phyloP scores from a whole-genome alignment of 2,329 filamentous ascomycete genomes.

The Diplocarpon mali region DNA sequence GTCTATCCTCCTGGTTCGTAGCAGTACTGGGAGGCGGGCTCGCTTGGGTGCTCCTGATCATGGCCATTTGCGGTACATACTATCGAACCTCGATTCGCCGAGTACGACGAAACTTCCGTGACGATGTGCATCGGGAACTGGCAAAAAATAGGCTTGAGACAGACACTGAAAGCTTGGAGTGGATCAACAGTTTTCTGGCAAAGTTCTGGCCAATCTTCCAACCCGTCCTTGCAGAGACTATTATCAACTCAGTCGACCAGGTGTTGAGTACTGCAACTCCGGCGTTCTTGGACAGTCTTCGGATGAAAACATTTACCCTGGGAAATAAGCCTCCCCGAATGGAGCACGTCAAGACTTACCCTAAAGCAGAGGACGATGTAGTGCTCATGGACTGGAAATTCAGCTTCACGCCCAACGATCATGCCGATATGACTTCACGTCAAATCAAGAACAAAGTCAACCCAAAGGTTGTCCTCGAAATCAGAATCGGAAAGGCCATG shows the following conservation, averaged over 20 bases:
- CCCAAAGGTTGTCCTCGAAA: slow-evolving; percentile 90
- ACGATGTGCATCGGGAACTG: slow-evolving; percentile 85
- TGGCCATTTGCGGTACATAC: slow-evolving; percentile 87
- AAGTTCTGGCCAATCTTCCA: slow-evolving; percentile 99
- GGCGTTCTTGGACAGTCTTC: slow-evolving; percentile 83
- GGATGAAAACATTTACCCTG: slow-evolving; percentile 85
- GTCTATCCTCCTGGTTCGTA: slow-evolving; percentile 79
- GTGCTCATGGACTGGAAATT: slow-evolving; percentile 99
- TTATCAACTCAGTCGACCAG: slow-evolving; percentile 91
- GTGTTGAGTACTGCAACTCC: slow-evolving; percentile 88
- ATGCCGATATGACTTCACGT: slow-evolving; percentile 75
- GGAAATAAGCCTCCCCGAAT: slow-evolving; percentile 91
- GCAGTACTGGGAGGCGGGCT: slow-evolving; percentile 84
- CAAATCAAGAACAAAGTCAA: slow-evolving; percentile 95
- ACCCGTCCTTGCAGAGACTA: slow-evolving; percentile 80
- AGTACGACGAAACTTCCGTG: slow-evolving; percentile 88
- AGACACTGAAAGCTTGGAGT: slow-evolving; percentile 87
- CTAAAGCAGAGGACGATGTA: slow-evolving; percentile 86
- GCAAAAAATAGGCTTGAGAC: slow-evolving; percentile 78
- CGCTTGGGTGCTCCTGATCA: slow-evolving; percentile 86
- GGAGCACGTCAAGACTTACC: slow-evolving; percentile 97
- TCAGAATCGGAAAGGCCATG: slow-evolving; percentile 89
- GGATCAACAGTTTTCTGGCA: slow-evolving; percentile 97
- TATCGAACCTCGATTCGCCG: slow-evolving; percentile 91
- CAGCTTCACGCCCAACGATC: slow-evolving; percentile 95